A percentile compares a stretch with the other conserved stretches of the same genome.
These are phyloP conservation scores for Penicillium fuscoglaucum DNA, from an alignment of 2,329 filamentous ascomycete genomes.

Conservation along the genomic window DNA sequence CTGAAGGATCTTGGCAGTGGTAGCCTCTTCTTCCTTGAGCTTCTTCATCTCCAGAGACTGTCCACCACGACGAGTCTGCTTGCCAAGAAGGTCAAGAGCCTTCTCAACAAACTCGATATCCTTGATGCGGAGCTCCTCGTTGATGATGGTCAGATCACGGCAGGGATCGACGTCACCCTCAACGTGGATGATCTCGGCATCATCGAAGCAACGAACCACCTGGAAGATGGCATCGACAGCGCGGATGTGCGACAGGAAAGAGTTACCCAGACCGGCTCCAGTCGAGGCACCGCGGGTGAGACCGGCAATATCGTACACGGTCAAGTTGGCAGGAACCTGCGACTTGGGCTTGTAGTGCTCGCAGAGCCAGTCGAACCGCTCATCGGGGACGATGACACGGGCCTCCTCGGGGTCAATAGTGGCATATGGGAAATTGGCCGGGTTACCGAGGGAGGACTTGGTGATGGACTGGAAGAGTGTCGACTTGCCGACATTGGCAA, in stretches of 20 bases:
- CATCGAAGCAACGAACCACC: constrained; percentile 95
- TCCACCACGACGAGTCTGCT: constrained; percentile 91
- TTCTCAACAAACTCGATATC: constrained; percentile 99
- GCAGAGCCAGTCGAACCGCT: constrained; percentile 91
- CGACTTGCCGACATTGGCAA: constrained; percentile 99
- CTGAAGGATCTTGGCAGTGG: constrained; percentile 83
- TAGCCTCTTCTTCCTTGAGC: constrained; percentile 89
- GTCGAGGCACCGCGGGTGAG: constrained; percentile 94
- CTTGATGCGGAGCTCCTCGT: constrained; percentile 93
- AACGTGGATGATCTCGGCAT: constrained; percentile 99
- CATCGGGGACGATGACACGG: constrained; percentile 93
- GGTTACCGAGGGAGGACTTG: constrained; percentile 95
- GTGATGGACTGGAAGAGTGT: constrained; percentile 99
- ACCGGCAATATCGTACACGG: constrained; percentile 97
- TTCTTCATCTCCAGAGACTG: constrained; percentile 98
- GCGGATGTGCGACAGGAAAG: constrained; percentile 97
- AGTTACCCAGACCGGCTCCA: constrained; percentile 93
- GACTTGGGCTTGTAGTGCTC: constrained; percentile 98
- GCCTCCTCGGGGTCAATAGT: constrained; percentile 99
- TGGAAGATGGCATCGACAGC: constrained; percentile 98
- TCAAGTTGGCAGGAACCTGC: constrained; percentile 92
- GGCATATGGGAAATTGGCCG: constrained; percentile 98
- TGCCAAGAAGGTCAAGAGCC: constrained; percentile 84
- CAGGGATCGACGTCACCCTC: constrained; percentile 97
- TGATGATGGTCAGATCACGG: constrained; percentile 93